Base-by-base conservation (phyloP, 1,139 yeast genomes). In the Debaryomyces fabryi region DNA sequence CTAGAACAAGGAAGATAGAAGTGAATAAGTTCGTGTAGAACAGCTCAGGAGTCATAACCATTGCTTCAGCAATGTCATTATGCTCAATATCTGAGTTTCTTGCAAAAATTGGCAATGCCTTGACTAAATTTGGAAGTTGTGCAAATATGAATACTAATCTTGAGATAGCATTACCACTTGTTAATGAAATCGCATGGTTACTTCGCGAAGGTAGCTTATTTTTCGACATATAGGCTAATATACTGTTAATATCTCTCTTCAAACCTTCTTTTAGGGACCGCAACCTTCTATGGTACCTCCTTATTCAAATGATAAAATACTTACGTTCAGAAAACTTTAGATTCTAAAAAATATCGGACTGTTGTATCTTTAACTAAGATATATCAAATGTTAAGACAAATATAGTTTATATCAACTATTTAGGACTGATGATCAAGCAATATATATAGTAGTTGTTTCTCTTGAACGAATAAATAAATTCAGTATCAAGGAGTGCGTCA, bases 1-100 rank as follows among this genome's bases (percentile, higher is more conserved):
- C 78, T 38, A 93, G 65, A 2, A 93, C 98, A 33, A 93, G 77
- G 23, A 78, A 58, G 3, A 79, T 80, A 0, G 96, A 87, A 2
- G 88, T 72, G 35, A 78, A 53, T 59, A 85, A 66, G 59, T 85
- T 80, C 47, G 77, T 53, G 69, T 81, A 82, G 57, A 82, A 83
- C 52, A 79, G 68, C 51, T 71, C 71, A 6, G 69, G 58, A 2
- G 78, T 62, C 69, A 74, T 62, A 0, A 55, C 52, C 12, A 48
- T 56, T 5, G 52, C 44, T 12, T 51, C 45, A 34, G 36, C 27
- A n/a, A 55, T 55, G 46, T 59, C 60, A 9, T 39, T 42, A 32
- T 45, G 48, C 13, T 56, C 52, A 15, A 51, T 49, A 21, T 56
- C 38, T 4, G 24, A 32, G 30, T 32, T 34, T 38, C 45, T 58